phyloP scores from a whole-genome alignment of 208 protist species.

The Wallacemonas sp. region DNA sequence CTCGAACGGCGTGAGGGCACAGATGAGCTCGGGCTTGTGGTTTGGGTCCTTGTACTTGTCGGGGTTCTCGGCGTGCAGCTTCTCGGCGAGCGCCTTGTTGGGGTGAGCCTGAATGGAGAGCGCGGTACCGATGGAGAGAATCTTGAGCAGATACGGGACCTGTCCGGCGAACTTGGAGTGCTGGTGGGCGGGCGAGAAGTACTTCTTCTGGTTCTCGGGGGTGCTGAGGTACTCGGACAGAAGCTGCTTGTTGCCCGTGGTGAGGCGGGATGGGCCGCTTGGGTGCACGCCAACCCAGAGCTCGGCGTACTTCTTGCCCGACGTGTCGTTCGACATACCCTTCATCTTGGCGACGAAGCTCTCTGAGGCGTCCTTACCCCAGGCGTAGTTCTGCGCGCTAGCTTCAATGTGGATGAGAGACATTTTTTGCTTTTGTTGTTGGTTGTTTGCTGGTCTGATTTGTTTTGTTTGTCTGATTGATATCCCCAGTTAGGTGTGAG shows the following conservation, averaged over 20 bases:
- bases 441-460: neutral
- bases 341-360: conserved; percentile 88
- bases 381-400: conserved; percentile 83
- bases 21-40: conserved; percentile 98
- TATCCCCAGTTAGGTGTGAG: neutral
- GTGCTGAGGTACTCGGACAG: conserved; percentile 64
- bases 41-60: conserved; percentile 98
- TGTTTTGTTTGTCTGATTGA: neutral
- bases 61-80: conserved; percentile 87
- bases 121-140: conserved; percentile 94
- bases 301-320: conserved; percentile 90
- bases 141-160: conserved; percentile 97
- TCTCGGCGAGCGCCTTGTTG: conserved; percentile 91
- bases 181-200: conserved; percentile 62
- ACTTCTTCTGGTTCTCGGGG: conserved; percentile 34
- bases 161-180: conserved; percentile 61
- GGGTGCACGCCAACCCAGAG: conserved; percentile 98
- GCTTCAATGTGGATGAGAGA: conserved; percentile 58
- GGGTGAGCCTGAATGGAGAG: conserved; percentile 99
- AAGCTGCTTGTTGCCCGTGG: conserved; percentile 35
- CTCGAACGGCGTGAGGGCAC: conserved; percentile 94
- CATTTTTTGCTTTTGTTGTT: conserved; percentile 25
- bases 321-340: conserved; percentile 40
- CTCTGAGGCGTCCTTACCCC: conserved; percentile 76
- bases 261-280: conserved; percentile 79